Conservation (phyloP, 345 rosid species). For the Citrus australasica region DNA sequence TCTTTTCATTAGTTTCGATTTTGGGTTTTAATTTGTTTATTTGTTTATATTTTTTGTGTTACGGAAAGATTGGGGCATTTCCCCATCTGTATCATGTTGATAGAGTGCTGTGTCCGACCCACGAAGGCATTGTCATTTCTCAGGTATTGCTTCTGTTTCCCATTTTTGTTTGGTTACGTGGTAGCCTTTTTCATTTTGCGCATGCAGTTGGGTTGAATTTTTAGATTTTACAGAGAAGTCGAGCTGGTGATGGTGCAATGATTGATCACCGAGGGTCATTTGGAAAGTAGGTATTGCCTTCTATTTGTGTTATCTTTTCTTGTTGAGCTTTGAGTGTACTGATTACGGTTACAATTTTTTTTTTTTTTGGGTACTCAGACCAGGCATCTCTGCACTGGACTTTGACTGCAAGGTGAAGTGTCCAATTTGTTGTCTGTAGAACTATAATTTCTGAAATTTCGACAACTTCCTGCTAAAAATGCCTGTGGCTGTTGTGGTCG, state of each 20-base stretch:
- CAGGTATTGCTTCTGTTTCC: neutral
- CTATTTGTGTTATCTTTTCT: neutral
- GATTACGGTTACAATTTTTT: neutral
- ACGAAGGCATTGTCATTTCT: constrained; percentile 31
- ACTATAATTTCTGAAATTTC: neutral
- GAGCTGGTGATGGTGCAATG: constrained; percentile 2
- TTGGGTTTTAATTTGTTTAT: neutral
- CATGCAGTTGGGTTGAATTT: neutral
- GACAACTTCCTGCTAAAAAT: neutral
- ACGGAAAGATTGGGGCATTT: constrained; percentile 53
- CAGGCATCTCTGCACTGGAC: constrained; percentile 63
- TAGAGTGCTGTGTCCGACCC: constrained; percentile 54
- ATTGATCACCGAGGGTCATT: neutral
- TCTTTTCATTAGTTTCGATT: neutral
- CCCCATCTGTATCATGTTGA: constrained; percentile 53
- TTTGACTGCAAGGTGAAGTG: constrained; percentile 74
- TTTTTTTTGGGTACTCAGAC: constrained; percentile 29
- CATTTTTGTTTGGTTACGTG: neutral
- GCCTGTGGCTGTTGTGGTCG: neutral
- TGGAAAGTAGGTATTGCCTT: constrained; percentile 23
- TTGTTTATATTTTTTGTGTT: neutral
- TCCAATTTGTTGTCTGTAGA: neutral
- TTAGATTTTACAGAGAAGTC: constrained; percentile 31
- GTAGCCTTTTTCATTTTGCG: neutral
- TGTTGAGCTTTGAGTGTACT: neutral